Evolutionary conservation across 164 flowering plant species (phyloP).

Genomic region (Umbellularia californica): DNA sequence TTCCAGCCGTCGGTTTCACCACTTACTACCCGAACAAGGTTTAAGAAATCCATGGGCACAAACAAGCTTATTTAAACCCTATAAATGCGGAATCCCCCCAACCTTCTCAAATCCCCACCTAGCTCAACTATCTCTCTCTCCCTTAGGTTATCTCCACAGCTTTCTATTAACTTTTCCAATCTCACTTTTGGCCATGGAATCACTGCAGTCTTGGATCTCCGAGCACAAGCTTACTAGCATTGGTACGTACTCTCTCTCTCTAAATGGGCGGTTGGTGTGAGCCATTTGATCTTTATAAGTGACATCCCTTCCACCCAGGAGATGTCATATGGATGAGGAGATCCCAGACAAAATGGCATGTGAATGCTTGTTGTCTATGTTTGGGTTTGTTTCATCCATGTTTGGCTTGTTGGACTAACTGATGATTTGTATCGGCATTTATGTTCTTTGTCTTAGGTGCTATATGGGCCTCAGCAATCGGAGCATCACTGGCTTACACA

Average conservation of each 20-base stretch:
- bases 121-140: not conserved
- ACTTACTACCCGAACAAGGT: not conserved
- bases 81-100: not conserved
- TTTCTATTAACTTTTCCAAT: not conserved
- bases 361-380: too few relatives aligned
- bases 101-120: not conserved
- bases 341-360: too few relatives aligned
- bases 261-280: too few relatives aligned
- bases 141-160: too few relatives aligned
- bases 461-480: conserved; percentile 72
- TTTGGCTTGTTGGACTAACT: not conserved
- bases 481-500: conserved; percentile 56
- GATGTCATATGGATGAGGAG: too few relatives aligned
- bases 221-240: conserved; percentile 81
- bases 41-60: conserved; percentile 4
- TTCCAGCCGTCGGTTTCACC: not conserved
- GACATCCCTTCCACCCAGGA: too few relatives aligned
- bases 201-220: conserved; percentile 58
- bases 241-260: conserved; percentile 35
- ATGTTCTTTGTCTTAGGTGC: conserved; percentile 34
- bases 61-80: not conserved
- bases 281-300: too few relatives aligned
- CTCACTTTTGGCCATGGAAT: conserved; percentile 38
- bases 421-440: not conserved
- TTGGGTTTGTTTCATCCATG: not conserved